A percentile compares a stretch with the other conserved stretches of the same genome.
These are phyloP conservation scores for Stephanocyclus meneghinianus DNA, from an alignment of 352 stramenopile species.

Conservation along the genomic window DNA sequence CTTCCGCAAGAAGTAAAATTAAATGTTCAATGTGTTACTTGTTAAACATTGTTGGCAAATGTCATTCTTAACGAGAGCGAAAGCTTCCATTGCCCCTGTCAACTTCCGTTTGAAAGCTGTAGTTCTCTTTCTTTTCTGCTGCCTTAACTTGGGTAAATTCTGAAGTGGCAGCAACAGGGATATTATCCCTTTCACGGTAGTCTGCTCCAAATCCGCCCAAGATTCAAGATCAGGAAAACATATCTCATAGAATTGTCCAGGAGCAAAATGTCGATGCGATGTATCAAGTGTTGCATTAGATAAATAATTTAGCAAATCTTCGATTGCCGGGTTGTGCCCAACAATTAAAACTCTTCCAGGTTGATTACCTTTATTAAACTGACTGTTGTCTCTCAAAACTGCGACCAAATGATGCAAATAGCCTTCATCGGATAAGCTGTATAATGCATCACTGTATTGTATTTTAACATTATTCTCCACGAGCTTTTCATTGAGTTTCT, in stretches of 20 bases:
- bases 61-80: background rate
- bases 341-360: slow-evolving; percentile 20
- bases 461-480: slow-evolving; percentile 10
- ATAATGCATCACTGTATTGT: slow-evolving; percentile 12
- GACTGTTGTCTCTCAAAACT: background rate
- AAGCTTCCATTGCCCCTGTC: too few relatives aligned
- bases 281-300: background rate
- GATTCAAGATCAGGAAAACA: slow-evolving; percentile 1
- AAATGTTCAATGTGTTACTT: slow-evolving; percentile 1
- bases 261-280: background rate
- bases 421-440: slow-evolving; percentile 18
- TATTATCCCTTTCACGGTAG: background rate
- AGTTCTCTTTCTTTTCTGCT: background rate
- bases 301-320: slow-evolving; percentile 21
- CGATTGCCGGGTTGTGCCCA: slow-evolving; percentile 25
- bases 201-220: slow-evolving; percentile 11
- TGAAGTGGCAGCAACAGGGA: background rate
- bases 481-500: slow-evolving; percentile 12
- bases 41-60: background rate
- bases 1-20: slow-evolving; percentile 45
- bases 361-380: background rate
- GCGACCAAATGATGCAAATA: slow-evolving; percentile 22
- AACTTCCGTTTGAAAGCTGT: too few relatives aligned
- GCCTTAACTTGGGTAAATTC: background rate
- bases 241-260: slow-evolving; percentile 14